Evolutionary conservation across 805 yeast species (phyloP), one percentile per base, ranked within the genome.

Genomic region (Hanseniaspora lachancei): DNA sequence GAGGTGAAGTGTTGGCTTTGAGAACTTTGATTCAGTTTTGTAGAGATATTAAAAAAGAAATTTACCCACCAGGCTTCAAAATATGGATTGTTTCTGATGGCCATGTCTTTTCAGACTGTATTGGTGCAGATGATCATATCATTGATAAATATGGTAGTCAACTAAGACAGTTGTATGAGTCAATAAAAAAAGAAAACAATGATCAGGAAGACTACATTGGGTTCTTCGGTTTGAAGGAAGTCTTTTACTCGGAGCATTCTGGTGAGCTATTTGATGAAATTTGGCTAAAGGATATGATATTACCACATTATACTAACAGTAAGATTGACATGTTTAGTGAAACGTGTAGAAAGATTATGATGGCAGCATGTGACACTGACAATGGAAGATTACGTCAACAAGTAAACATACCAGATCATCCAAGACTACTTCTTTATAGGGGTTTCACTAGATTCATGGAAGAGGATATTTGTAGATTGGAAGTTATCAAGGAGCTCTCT

Each of bases 361-460:
- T 72, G 74, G 72, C 71, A 55, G 74, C 73, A 2, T 73, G 75
- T 61, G 76, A 73, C 57, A 72, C 75, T 13, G 77, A 73, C 59
- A 86, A 81, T 57, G 89, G 89, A 2, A 77, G 77, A 57, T 71
- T 85, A 58, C 74, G 86, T 63, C 67, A 71, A n/a, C 88, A 83
- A 61, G 74, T 85, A 21, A 69, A 70, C 10, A 72, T 78, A 13
- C 78, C 78, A 3, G 75, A 72, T 24, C 82, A 79, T 63, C 77
- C 83, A 39, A 69, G 83, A 60, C 68, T 78, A 49, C 68, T 66
- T 34, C 70, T 80, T 27, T 79, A 73, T 61, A 70, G 84, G 59
- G 84, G 84, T 0, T 80, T 80, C 61, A 71, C 79, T 38, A 77
- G 69, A 62, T 80, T 80, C 60, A 80, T 80, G 84, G 68, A 69